Conservation (phyloP, 1,139 yeast genomes). For the Suhomyces coccinellae region DNA sequence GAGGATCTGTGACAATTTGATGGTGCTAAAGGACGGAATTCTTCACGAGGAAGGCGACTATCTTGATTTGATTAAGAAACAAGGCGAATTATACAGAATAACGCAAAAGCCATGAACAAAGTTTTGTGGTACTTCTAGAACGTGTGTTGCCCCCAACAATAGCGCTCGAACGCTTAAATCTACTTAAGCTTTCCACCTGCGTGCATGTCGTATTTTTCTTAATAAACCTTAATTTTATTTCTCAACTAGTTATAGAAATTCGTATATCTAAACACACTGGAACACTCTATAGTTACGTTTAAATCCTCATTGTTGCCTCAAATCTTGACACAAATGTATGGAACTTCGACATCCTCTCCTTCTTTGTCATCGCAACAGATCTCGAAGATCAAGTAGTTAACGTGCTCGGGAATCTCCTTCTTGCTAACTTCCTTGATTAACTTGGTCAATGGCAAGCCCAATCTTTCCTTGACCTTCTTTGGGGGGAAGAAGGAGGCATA, state of each 20-base stretch:
- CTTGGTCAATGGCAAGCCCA: constrained; percentile 64
- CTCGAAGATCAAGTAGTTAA: constrained; percentile 78
- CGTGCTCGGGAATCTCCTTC: constrained; percentile 76
- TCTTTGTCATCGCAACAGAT: constrained; percentile 88
- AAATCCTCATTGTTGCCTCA: constrained; percentile 8
- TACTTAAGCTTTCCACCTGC: neutral
- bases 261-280: neutral
- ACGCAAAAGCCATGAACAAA: neutral
- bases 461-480: constrained; percentile 79
- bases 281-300: neutral
- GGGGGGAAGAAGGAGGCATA: constrained; percentile 95
- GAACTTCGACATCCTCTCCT: constrained; percentile 96
- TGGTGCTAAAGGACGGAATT: constrained; percentile 46
- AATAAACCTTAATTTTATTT: neutral
- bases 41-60: constrained; percentile 31
- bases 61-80: constrained; percentile 12
- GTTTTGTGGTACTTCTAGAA: neutral
- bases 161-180: neutral
- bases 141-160: neutral
- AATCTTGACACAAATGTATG: constrained; percentile 66
- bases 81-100: constrained; percentile 21
- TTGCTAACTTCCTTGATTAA: constrained; percentile 81
- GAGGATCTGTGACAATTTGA: constrained; percentile 44
- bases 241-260: neutral
- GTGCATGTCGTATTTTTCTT: neutral